These are phyloP conservation scores for Termitomyces sp. DNA, from an alignment of 768 basidiomycete genomes.

Conservation along the genomic window DNA sequence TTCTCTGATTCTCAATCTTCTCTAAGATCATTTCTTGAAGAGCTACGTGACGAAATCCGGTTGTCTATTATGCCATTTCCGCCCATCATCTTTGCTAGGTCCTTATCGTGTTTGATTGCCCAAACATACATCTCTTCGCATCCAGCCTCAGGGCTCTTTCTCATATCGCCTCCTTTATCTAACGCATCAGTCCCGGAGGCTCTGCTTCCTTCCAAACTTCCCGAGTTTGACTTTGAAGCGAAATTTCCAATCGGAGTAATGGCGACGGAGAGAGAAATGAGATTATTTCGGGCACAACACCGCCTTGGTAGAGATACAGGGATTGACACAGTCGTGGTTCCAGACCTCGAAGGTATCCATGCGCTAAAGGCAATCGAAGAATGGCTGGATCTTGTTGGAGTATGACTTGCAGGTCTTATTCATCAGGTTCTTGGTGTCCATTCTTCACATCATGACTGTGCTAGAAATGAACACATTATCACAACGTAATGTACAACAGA, in stretches of 20 bases:
- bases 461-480: background rate
- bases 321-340: constrained; percentile 33
- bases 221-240: constrained; percentile 58
- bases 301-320: constrained; percentile 34
- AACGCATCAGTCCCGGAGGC: constrained; percentile 26
- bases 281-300: constrained; percentile 27
- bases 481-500: constrained; percentile 5
- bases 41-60: constrained; percentile 36
- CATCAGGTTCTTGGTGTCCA: background rate
- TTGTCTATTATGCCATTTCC: constrained; percentile 45
- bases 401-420: constrained; percentile 23
- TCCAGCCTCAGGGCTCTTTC: constrained; percentile 54
- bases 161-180: constrained; percentile 51
- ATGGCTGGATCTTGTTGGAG: constrained; percentile 53
- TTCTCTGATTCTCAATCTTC: background rate
- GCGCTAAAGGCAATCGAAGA: constrained; percentile 36
- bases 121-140: constrained; percentile 67
- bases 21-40: constrained; percentile 20
- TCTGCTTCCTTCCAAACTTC: constrained; percentile 29
- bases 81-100: constrained; percentile 50
- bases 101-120: constrained; percentile 46
- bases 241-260: constrained; percentile 56
- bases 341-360: constrained; percentile 29
- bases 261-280: constrained; percentile 27
- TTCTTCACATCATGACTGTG: background rate